Evolutionary conservation across 2,329 filamentous ascomycete genomes (phyloP), one percentile per base, ranked within the genome.

Genomic region (Immersiporthe knoxdaviesiana): DNA sequence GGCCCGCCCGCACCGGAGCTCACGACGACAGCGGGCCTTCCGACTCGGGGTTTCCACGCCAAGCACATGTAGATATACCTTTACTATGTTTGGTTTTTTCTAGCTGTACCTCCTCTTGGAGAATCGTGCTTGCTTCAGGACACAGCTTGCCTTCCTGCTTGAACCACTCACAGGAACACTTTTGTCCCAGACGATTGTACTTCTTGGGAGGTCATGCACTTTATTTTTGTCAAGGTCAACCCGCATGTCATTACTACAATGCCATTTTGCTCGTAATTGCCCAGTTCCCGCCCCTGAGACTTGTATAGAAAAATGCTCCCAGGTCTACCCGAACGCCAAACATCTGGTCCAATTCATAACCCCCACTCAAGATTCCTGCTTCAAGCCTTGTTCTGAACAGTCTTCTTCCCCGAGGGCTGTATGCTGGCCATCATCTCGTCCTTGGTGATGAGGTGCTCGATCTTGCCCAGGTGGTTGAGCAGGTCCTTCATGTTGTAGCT

Each of bases 341-440:
- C 67, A 30, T 41, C 56, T 61, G 58, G 41, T 35, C 64, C 41
- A 56, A 63, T 65, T 21, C 63, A 59, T 44, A 66, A 39, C 30
- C 21, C 35, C 24, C 18, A 58, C 47, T n/a, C 52, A 65, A 47
- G 7, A 32, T 32, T 11, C 21, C 10, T n/a, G n/a, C n/a, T 52
- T 54, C 63, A 70, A 52, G 60, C 64, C 61, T 71, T 67, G 11
- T 61, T 65, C 32, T 60, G 58, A 11, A 64, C 67, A 39, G 44
- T 64, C 64, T 71, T 71, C 58, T 71, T 71, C n/a, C 67, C 68
- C 24, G 70, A 71, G 24, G 93, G 93, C 80, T 96, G 91, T 76
- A 99, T 98, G 70, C 94, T 88, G 54, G 96, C 96, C 96, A 99
- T 99, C 96, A 99, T 99, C 86, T 99, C 96, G 83, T 99, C 96